Evolutionary conservation across 2,329 filamentous ascomycete species (phyloP).

Genomic region (Proliferodiscus dingleyae): DNA sequence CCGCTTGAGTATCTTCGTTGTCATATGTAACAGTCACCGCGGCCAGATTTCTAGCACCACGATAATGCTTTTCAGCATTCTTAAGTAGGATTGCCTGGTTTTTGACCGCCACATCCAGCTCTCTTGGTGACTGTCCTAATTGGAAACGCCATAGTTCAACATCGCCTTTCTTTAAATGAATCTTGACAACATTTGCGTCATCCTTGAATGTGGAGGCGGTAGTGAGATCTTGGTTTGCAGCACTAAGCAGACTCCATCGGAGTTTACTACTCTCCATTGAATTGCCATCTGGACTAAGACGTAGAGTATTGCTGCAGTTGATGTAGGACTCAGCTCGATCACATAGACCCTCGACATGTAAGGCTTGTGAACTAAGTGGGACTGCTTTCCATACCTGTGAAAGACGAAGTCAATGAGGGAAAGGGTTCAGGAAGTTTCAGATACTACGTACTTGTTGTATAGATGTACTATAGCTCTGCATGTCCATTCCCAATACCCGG

Average conservation of each 20-base stretch:
- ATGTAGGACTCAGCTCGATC: slow-evolving; percentile 53
- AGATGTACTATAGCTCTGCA: slow-evolving; percentile 41
- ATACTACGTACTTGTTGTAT: neutral
- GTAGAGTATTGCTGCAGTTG: slow-evolving; percentile 41
- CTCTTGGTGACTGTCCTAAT: slow-evolving; percentile 41
- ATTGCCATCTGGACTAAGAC: slow-evolving; percentile 15
- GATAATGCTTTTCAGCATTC: slow-evolving; percentile 55
- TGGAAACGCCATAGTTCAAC: slow-evolving; percentile 49
- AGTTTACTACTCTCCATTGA: slow-evolving; percentile 22
- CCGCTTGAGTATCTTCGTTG: slow-evolving; percentile 1
- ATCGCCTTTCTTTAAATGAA: slow-evolving; percentile 51
- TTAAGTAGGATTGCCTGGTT: slow-evolving; percentile 44
- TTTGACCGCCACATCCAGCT: slow-evolving; percentile 37
- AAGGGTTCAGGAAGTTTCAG: slow-evolving; percentile 20
- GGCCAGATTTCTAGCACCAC: slow-evolving; percentile 37
- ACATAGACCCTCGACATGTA: slow-evolving; percentile 43
- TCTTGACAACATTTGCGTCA: slow-evolving; percentile 45
- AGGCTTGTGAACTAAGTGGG: slow-evolving; percentile 35
- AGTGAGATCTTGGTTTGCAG: slow-evolving; percentile 45
- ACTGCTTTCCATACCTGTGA: slow-evolving; percentile 34
- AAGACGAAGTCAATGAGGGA: slow-evolving; percentile 17
- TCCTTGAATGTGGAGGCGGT: slow-evolving; percentile 46
- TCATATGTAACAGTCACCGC: slow-evolving; percentile 10
- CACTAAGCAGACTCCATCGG: slow-evolving; percentile 48
- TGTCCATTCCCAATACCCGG: slow-evolving; percentile 43